Conservation (phyloP, 2,329 filamentous ascomycete genomes). For the Alternaria viburni region DNA sequence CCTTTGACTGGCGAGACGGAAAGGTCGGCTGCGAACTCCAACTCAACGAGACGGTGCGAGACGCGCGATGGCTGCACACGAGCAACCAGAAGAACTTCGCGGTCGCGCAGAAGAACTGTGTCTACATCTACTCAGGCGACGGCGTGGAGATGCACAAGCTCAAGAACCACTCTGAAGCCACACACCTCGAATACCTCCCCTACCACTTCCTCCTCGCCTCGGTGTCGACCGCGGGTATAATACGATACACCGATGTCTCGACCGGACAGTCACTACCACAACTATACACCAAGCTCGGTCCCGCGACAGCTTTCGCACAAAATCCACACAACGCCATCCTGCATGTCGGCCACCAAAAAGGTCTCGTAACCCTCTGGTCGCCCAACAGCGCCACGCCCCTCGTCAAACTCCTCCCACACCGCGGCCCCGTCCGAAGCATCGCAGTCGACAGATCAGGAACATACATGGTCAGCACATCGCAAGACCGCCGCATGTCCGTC, state of each 20-base stretch:
- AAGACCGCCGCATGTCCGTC: constrained; percentile 89
- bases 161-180: constrained; percentile 87
- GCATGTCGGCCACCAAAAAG: constrained; percentile 93
- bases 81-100: constrained; percentile 90
- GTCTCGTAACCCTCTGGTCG: constrained; percentile 93
- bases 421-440: constrained; percentile 83
- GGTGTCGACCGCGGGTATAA: constrained; percentile 79
- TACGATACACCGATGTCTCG: constrained; percentile 92
- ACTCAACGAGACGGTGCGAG: constrained; percentile 85
- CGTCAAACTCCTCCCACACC: constrained; percentile 89
- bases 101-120: constrained; percentile 93
- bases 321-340: constrained; percentile 93
- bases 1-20: constrained; percentile 94
- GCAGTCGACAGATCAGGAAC: constrained; percentile 87
- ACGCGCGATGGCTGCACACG: constrained; percentile 83
- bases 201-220: constrained; percentile 95
- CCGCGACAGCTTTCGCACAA: constrained; percentile 81
- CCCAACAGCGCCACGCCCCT: constrained; percentile 86
- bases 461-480: constrained; percentile 94
- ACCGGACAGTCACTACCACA: constrained; percentile 89
- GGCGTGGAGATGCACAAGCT: constrained; percentile 93
- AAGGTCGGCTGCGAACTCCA: constrained; percentile 92
- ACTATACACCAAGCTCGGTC: constrained; percentile 81
- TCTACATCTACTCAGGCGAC: constrained; percentile 92
- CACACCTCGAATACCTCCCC: constrained; percentile 92